Evolutionary conservation across 108 stramenopile species (phyloP).

Genomic region (Nitzschia sp.): DNA sequence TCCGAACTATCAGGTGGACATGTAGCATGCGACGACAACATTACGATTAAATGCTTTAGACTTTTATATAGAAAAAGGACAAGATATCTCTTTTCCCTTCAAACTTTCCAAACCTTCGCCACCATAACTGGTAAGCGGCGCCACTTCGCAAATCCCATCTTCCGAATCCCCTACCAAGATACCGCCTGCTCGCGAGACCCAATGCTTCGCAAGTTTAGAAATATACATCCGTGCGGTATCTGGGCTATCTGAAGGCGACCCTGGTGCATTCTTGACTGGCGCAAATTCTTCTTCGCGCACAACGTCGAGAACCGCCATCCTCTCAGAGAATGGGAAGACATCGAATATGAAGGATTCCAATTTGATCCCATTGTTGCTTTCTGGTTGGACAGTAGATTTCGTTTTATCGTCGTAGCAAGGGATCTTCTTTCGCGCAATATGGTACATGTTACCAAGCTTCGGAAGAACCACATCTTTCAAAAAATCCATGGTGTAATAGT

Average conservation of each 20-base stretch:
- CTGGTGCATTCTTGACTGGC: slow-evolving; percentile 96
- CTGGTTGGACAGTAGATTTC: slow-evolving; percentile 63
- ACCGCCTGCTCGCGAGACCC: slow-evolving; percentile 68
- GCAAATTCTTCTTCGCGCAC: slow-evolving; percentile 94
- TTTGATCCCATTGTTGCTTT: slow-evolving; percentile 93
- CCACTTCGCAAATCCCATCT: slow-evolving; percentile 59
- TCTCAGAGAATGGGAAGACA: slow-evolving; percentile 88
- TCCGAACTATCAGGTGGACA: slow-evolving; percentile 55
- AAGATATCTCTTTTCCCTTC: slow-evolving; percentile 57
- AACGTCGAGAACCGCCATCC: slow-evolving; percentile 91
- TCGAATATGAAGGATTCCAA: slow-evolving; percentile 99
- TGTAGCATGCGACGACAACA: slow-evolving; percentile 7
- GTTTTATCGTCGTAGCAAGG: slow-evolving; percentile 76
- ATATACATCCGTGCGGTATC: slow-evolving; percentile 78
- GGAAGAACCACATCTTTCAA: slow-evolving; percentile 75
- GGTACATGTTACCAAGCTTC: slow-evolving; percentile 85
- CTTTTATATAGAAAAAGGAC: slow-evolving; percentile 66
- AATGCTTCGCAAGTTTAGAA: slow-evolving; percentile 69
- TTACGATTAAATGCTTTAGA: neutral
- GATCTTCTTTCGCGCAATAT: slow-evolving; percentile 97
- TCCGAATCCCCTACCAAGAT: slow-evolving; percentile 44
- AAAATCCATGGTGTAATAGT: slow-evolving; percentile 94
- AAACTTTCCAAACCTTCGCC: slow-evolving; percentile 80
- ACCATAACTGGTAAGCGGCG: slow-evolving; percentile 74
- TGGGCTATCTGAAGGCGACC: slow-evolving; percentile 70